phyloP scores from a whole-genome alignment of 352 stramenopile genomes.

The Phytophthora ramorum region DNA sequence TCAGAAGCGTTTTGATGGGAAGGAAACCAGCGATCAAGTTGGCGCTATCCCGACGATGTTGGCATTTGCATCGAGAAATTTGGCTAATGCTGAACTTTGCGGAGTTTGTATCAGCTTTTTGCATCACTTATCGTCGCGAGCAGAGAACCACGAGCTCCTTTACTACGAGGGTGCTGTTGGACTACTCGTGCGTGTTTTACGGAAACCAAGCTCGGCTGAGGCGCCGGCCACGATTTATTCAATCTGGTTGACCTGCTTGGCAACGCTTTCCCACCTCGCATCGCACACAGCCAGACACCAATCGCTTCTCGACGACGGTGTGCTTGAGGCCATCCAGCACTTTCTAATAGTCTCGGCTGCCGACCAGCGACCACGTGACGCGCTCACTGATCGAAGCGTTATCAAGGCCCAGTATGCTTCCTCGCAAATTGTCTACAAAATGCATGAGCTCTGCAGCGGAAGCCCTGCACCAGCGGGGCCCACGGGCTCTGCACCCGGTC shows the following conservation, averaged over 20 bases:
- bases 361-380: conserved; percentile 49
- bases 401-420: conserved; percentile 63
- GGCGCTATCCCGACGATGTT: conserved; percentile 78
- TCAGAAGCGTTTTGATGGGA: conserved; percentile 25
- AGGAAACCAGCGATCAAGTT: conserved; percentile 23
- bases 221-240: conserved; percentile 52
- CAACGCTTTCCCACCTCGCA: conserved; percentile 67
- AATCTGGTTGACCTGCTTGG: conserved; percentile 60
- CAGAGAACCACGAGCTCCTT: conserved; percentile 67
- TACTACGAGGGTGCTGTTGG: conserved; percentile 70
- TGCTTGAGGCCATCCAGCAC: conserved; percentile 69
- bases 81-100: conserved; percentile 68
- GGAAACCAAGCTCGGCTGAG: conserved; percentile 48
- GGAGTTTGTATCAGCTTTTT: conserved; percentile 75
- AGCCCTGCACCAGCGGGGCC: conserved; percentile 3
- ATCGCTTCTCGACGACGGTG: conserved; percentile 62
- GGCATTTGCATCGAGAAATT: conserved; percentile 63
- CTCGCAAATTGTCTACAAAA: conserved; percentile 64
- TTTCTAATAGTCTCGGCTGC: conserved; percentile 54
- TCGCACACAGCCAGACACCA: conserved; percentile 44
- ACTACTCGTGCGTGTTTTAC: conserved; percentile 63
- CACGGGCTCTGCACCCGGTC: conserved; percentile 10
- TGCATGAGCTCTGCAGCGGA: conserved; percentile 61
- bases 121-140: conserved; percentile 68
- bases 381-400: conserved; percentile 48